Evolutionary conservation across 768 basidiomycete genomes (phyloP), one percentile per base, ranked within the genome.

Genomic region (Fomitopsis pulvina): DNA sequence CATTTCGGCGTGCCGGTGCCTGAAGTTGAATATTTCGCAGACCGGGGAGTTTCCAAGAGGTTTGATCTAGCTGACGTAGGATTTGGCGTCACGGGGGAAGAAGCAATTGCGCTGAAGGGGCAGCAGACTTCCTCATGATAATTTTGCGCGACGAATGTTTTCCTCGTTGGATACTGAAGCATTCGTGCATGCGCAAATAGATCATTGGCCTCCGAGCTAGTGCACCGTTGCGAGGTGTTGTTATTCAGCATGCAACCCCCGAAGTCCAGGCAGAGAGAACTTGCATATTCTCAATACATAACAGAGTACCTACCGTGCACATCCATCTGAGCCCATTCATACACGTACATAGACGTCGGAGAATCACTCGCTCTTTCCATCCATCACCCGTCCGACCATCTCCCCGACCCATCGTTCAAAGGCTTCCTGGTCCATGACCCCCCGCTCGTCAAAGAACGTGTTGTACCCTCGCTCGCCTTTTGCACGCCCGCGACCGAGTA

Each of bases 391-490:
- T 59, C 86, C 85, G 22, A 91, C 87, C 25, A 86, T 68, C 47
- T 75, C 79, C 3, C 81, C 82, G 2, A 92, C 79, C 90, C 91
- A 94, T 27, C 68, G 71, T 65, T 87, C 87, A 51, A 95, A 87
- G 24, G 63, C 68, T 16, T 77, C 81, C 62, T 87, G 81, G 59
- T 88, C 83, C 74, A 97, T 79, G 26, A 73, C 78, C 2, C 93
- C 93, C 22, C 79, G 71, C 41, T 78, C 83, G 56, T 93, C 89
- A 60, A 95, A 92, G 66, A 95, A 90, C 12, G 75, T 73, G 27
- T 80, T 81, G 65, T 85, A 87, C 18, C 73, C 70, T 38, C 75
- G 74, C 14, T 73, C 71, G 7, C 77, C 77, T 41, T 74, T 73
- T 14, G 80, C 75, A 50, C 80, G 79, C 10, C 83, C 81, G 58